These are phyloP conservation scores for Dovyalis caffra DNA, from an alignment of 345 rosid species.

Conservation along the genomic window DNA sequence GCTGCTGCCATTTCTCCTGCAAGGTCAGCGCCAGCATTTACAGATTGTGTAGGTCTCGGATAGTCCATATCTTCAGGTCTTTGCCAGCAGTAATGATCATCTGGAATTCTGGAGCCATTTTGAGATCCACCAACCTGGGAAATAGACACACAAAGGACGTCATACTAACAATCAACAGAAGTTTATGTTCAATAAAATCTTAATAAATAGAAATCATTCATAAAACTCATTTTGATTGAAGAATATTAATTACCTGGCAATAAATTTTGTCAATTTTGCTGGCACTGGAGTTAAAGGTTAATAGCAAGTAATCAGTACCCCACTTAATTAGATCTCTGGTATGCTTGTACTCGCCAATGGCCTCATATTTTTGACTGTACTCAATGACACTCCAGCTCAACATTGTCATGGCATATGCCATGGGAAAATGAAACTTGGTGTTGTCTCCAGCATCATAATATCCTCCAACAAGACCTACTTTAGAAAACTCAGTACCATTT, in stretches of 20 bases:
- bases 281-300: conserved; percentile 72
- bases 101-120: conserved; percentile 53
- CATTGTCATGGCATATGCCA: conserved; percentile 89
- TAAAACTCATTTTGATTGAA: background rate
- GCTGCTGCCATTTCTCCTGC: conserved; percentile 81
- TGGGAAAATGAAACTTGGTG: conserved; percentile 77
- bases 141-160: background rate
- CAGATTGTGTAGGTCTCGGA: conserved; percentile 37
- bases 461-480: conserved; percentile 72
- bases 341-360: conserved; percentile 60
- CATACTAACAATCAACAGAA: background rate
- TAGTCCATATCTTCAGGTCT: conserved; percentile 88
- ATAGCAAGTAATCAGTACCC: conserved; percentile 86
- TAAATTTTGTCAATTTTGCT: conserved; percentile 54
- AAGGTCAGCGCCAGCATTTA: conserved; percentile 56
- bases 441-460: conserved; percentile 88
- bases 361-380: conserved; percentile 60
- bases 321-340: conserved; percentile 64
- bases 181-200: too few relatives aligned
- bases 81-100: conserved; percentile 77
- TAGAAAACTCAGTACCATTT: conserved; percentile 32
- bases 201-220: background rate
- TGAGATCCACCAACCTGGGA: conserved; percentile 64
- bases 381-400: conserved; percentile 93
- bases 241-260: conserved; percentile 45